These are phyloP conservation scores for Lentinula raphanica DNA, from an alignment of 768 basidiomycete genomes.

Conservation along the genomic window DNA sequence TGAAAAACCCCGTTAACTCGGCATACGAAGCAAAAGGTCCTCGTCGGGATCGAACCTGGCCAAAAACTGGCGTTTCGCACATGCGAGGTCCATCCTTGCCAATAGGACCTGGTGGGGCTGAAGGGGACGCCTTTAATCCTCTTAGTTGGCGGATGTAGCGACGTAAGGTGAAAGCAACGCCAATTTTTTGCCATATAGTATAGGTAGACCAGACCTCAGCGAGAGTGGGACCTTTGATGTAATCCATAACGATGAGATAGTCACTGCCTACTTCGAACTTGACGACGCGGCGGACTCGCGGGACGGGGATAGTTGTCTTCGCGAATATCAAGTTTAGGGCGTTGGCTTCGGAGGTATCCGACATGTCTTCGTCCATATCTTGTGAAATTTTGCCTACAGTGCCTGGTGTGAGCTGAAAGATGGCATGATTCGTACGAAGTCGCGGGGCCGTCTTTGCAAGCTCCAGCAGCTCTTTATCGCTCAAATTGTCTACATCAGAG, in stretches of 20 bases:
- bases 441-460: background rate
- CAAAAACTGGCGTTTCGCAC: slow-evolving; percentile 12
- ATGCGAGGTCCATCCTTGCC: slow-evolving; percentile 7
- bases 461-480: background rate
- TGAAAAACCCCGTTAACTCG: slow-evolving; percentile 13
- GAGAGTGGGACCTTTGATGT: slow-evolving; percentile 14
- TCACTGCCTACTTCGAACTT: slow-evolving; percentile 8
- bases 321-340: background rate
- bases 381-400: background rate
- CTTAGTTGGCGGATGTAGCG: slow-evolving; percentile 17
- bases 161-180: slow-evolving; percentile 16
- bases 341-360: background rate
- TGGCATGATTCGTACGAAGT: background rate
- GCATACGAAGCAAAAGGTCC: slow-evolving; percentile 15
- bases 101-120: slow-evolving; percentile 12
- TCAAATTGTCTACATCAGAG: background rate
- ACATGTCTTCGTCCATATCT: background rate
- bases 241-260: slow-evolving; percentile 14
- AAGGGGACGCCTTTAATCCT: background rate
- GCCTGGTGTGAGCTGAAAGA: background rate
- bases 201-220: slow-evolving; percentile 12
- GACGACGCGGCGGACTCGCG: slow-evolving; percentile 12
- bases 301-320: slow-evolving; percentile 16
- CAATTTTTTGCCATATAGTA: slow-evolving; percentile 11
- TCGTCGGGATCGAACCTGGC: background rate